Base-by-base conservation (phyloP, 2,329 filamentous ascomycete species). In the Colletotrichum godetiae region DNA sequence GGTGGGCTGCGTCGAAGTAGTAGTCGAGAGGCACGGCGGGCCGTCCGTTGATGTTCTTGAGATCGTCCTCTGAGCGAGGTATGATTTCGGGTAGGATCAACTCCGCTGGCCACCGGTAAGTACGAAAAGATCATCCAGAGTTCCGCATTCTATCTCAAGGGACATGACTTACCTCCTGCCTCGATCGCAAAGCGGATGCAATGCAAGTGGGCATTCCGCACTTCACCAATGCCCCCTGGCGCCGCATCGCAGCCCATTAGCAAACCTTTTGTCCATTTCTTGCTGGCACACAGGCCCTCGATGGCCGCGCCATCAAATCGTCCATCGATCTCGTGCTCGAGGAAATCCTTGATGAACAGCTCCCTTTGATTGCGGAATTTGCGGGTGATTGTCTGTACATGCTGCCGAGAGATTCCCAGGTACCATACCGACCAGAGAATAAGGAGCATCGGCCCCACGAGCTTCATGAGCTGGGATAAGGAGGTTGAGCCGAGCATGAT, bases 121-220 rank as follows among this genome's bases (percentile, higher is more conserved):
- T 52, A 66, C 53, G 8, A 78, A 74, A 56, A 76, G 73, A 29
- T 49, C 42, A n/a, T 11, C 5, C 13, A 49, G 15, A 11, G 19
- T n/a, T n/a, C 42, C 8, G 42, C 1, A 15, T 49, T 49, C 42
- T 49, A n/a, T n/a, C 19, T 29, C 19, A n/a, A 49, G 42, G 42
- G 42, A 49, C 7, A n/a, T 80, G 82, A 33, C 76, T 76, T 74
- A 81, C 86, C 86, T 67, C 86, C 86, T 55, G 85, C 83, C 78
- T 87, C 84, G 37, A 87, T 86, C 15, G 84, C 85, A 64, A 85
- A 82, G 56, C 85, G 82, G 27, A 88, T 77, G 76, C 86, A 87
- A 70, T 82, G 83, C 64, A 87, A 77, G 46, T 85, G 78, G n/a
- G 82, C 83, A 74, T 86, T 86, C 71, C 85, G 83, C 22, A 86